Base-by-base conservation (phyloP, 352 stramenopile genomes). In the Phytopythium chamaehyphon region DNA sequence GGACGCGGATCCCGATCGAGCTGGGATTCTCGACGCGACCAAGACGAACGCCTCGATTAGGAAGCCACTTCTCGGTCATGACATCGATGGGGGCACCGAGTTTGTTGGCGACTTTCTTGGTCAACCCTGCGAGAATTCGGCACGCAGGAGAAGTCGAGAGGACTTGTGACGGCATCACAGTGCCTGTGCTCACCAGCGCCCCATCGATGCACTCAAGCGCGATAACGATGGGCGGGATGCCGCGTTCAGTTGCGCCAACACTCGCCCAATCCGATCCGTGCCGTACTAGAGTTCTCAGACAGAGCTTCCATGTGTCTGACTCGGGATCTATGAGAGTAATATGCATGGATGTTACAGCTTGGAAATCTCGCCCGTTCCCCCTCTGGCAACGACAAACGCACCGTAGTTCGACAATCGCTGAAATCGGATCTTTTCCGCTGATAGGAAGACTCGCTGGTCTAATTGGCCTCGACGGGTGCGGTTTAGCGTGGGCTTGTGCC, bases 31-130 rank as follows among this genome's bases (percentile, higher is more conserved):
- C 37, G 0, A 54, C 28, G 0, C 54, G 48, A 16, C 39, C n/a
- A 11, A 87, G 56, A 2, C 56, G 42, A 16, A 77, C 31, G 16
- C 64, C 54, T 18, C 67, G 67, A 21, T 51, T 36, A 1, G 83
- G 83, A 2, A 93, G 60, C 81, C 83, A 92, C 54, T 86, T 83
- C 21, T 93, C 77, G 6, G 81, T 90, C 81, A 93, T 93, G 36
- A 92, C 79, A 44, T 93, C 83, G 37, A 90, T 59, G 0, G 83
- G 83, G 0, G 77, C 62, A 12, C 83, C 83, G 2, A 93, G 62
- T 40, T 93, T 92, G 60, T 88, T 90, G 26, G 75, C 83, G 31
- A 90, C 73, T 59, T 92, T 90, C 60, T 93, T 93, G 12, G 83
- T 92, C 21, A 93, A 61, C 2, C 83, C 83, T 2, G 79, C 78